These are phyloP conservation scores for Aspergillus sp. DNA, from an alignment of 2,329 filamentous ascomycete species.

Conservation along the genomic window DNA sequence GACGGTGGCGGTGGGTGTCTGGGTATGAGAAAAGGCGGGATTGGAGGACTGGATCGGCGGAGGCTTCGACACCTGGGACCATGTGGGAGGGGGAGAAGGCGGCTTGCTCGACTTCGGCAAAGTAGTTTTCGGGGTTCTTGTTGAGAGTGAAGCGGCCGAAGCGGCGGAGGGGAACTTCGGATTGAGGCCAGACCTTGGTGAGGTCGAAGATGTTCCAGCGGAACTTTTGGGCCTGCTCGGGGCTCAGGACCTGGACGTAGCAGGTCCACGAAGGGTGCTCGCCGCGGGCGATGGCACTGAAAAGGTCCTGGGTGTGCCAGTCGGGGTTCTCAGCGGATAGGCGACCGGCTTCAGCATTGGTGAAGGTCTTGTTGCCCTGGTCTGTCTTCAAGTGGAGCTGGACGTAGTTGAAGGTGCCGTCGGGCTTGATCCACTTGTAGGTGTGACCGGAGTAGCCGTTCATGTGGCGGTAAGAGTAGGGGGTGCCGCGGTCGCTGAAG, in stretches of 20 bases:
- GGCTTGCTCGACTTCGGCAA: slow-evolving; percentile 69
- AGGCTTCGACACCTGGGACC: slow-evolving; percentile 67
- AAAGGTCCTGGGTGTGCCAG: slow-evolving; percentile 63
- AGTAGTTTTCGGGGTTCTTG: slow-evolving; percentile 66
- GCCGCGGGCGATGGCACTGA: slow-evolving; percentile 61
- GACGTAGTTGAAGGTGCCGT: slow-evolving; percentile 66
- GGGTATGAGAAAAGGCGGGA: slow-evolving; percentile 70
- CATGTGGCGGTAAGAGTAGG: slow-evolving; percentile 65
- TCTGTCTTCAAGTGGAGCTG: slow-evolving; percentile 65
- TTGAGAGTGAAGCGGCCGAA: slow-evolving; percentile 66
- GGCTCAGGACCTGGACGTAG: slow-evolving; percentile 63
- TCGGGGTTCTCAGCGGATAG: slow-evolving; percentile 61
- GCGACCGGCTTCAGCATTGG: slow-evolving; percentile 55
- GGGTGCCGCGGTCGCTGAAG: slow-evolving; percentile 66
- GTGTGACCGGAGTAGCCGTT: slow-evolving; percentile 69
- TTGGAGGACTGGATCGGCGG: slow-evolving; percentile 69
- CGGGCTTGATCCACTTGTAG: slow-evolving; percentile 65
- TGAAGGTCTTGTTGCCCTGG: slow-evolving; percentile 62
- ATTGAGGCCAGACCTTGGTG: slow-evolving; percentile 69
- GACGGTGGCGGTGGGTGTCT: slow-evolving; percentile 64
- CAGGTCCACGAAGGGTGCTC: slow-evolving; percentile 64
- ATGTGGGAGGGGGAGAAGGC: slow-evolving; percentile 69
- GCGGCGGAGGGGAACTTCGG: slow-evolving; percentile 59
- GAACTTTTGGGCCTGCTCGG: slow-evolving; percentile 61
- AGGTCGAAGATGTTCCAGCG: slow-evolving; percentile 67